Conservation (phyloP, 2,329 filamentous ascomycete genomes). For the Pestalotiopsis sp. region DNA sequence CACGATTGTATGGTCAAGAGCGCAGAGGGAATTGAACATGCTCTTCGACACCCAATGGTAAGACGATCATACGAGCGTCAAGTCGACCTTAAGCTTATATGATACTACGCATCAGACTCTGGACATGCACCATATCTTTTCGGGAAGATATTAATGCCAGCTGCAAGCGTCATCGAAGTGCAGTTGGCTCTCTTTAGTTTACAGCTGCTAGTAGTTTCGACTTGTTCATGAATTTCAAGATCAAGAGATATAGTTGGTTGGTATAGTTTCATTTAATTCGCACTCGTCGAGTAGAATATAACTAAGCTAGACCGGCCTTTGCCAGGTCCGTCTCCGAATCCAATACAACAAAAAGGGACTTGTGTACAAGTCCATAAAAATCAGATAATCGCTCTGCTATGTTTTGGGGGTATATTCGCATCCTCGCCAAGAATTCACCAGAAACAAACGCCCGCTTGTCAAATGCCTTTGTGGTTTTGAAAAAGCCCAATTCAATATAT, state of each 20-base stretch:
- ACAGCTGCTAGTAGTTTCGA: neutral
- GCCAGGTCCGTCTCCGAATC: neutral
- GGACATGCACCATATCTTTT: too few species aligned
- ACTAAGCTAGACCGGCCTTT: neutral
- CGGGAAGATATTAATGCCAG: too few species aligned
- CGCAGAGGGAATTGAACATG: too few species aligned
- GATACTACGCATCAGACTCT: too few species aligned
- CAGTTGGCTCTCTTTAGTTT: too few species aligned
- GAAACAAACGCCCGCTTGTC: conserved; percentile 41
- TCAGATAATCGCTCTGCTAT: conserved; percentile 2
- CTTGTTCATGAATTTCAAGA: neutral
- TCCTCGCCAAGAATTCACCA: conserved; percentile 40
- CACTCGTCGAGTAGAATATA: neutral
- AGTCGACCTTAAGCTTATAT: too few species aligned
- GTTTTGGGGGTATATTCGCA: conserved; percentile 31
- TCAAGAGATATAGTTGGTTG: neutral
- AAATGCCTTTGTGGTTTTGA: conserved; percentile 13
- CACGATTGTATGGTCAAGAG: too few species aligned
- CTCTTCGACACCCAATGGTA: too few species aligned
- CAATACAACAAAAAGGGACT: neutral
- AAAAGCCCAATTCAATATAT: conserved; percentile 15
- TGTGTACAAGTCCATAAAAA: neutral
- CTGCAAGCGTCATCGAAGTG: too few species aligned
- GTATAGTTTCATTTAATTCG: neutral
- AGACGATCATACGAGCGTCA: too few species aligned